Conservation (phyloP, 2,329 filamentous ascomycete genomes). For the Fusarium liriodendri region DNA sequence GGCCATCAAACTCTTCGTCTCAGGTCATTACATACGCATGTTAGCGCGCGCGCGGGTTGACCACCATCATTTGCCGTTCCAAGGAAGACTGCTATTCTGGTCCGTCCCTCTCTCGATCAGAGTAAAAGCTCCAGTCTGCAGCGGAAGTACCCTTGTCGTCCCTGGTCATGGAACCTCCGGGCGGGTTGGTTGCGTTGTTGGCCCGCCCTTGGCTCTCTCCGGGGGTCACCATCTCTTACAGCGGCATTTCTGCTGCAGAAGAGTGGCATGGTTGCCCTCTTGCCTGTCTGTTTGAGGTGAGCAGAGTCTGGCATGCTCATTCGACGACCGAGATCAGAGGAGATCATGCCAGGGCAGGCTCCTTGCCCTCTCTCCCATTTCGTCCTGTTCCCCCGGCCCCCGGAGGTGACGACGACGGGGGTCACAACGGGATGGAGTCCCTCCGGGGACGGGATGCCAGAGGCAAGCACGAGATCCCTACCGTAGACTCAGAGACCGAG, state of each 20-base stretch:
- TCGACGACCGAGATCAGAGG: constrained; percentile 5
- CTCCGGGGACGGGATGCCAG: constrained; percentile 35
- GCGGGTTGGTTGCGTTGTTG: constrained; percentile 19
- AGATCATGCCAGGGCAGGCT: constrained; percentile 23
- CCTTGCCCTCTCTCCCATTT: constrained; percentile 8
- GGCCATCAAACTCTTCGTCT: background rate
- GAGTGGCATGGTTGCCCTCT: constrained; percentile 22
- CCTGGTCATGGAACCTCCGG: constrained; percentile 30
- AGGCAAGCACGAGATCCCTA: constrained; percentile 34
- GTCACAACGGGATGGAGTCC: constrained; percentile 36
- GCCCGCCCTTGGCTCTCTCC: constrained; percentile 30
- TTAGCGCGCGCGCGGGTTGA: constrained; percentile 37
- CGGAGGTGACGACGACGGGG: constrained; percentile 37
- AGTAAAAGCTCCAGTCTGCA: constrained; percentile 8
- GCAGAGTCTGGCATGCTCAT: constrained; percentile 17
- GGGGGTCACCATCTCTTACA: constrained; percentile 40
- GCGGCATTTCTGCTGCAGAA: constrained; percentile 32
- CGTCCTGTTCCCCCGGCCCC: constrained; percentile 25
- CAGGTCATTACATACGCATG: background rate
- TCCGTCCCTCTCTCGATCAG: background rate
- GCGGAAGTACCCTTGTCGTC: constrained; percentile 22
- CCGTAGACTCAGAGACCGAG: constrained; percentile 30
- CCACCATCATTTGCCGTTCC: constrained; percentile 41
- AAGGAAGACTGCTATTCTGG: constrained; percentile 27
- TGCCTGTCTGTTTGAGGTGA: constrained; percentile 5